Evolutionary conservation across 2,329 filamentous ascomycete species (phyloP).

Genomic region (Monilinia laxa): DNA sequence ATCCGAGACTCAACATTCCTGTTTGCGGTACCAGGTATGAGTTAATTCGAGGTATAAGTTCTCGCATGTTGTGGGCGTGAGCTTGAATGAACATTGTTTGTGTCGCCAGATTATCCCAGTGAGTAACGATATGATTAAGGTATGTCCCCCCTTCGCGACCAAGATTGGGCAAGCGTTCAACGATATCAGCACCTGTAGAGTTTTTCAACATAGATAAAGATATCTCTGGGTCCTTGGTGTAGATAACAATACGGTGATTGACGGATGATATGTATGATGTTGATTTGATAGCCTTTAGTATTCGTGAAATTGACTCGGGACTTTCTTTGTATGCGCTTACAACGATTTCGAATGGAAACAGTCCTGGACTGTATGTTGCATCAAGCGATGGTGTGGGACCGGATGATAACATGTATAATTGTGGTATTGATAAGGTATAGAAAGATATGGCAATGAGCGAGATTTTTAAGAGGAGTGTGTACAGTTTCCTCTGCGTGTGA

Average conservation of each 20-base stretch:
- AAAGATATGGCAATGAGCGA: background rate
- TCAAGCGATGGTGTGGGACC: conserved; percentile 27
- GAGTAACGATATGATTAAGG: conserved; percentile 47
- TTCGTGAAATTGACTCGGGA: conserved; percentile 27
- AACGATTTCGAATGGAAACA: conserved; percentile 36
- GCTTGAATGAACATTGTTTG: conserved; percentile 52
- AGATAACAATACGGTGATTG: conserved; percentile 32
- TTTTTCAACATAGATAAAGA: conserved; percentile 29
- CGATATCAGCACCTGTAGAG: conserved; percentile 31
- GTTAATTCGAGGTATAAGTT: conserved; percentile 43
- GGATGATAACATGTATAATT: background rate
- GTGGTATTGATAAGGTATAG: background rate
- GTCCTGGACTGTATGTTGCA: conserved; percentile 23
- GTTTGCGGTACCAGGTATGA: conserved; percentile 46
- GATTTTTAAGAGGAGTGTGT: background rate
- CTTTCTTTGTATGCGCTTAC: conserved; percentile 36
- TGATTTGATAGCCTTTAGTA: conserved; percentile 30
- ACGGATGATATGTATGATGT: conserved; percentile 30
- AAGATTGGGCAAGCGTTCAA: conserved; percentile 42
- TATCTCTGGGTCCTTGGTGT: conserved; percentile 33
- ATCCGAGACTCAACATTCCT: conserved; percentile 49
- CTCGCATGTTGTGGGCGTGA: conserved; percentile 44
- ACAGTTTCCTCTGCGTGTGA: background rate
- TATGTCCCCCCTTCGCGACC: conserved; percentile 51
- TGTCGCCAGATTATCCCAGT: conserved; percentile 47